phyloP scores from a whole-genome alignment of 352 stramenopile species.

The Phytophthora syringae region DNA sequence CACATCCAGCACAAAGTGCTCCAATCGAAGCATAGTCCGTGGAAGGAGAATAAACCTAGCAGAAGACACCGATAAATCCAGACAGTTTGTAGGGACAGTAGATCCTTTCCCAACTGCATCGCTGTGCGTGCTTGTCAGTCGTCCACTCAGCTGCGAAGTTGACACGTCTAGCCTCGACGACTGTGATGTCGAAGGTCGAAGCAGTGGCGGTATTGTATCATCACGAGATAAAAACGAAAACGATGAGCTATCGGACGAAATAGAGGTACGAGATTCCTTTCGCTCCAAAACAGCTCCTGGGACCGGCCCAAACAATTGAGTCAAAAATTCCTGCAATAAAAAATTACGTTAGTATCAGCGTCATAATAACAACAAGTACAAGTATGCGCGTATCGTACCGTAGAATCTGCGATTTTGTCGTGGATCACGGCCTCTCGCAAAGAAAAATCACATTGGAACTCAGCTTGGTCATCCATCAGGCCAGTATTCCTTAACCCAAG shows the following conservation, averaged over 20 bases:
- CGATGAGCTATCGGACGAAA: constrained; percentile 36
- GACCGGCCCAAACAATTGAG: constrained; percentile 45
- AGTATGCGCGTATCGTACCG: constrained; percentile 32
- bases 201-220: constrained; percentile 18
- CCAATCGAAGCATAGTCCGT: constrained; percentile 54
- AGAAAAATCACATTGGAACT: constrained; percentile 51
- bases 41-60: constrained; percentile 58
- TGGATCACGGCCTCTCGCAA: constrained; percentile 45
- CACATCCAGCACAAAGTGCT: constrained; percentile 62
- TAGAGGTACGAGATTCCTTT: constrained; percentile 30
- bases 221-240: constrained; percentile 35
- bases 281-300: constrained; percentile 33
- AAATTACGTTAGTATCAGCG: constrained; percentile 15
- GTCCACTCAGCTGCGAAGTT: constrained; percentile 41
- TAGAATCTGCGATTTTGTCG: constrained; percentile 57
- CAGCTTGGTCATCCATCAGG: constrained; percentile 6
- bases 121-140: constrained; percentile 19
- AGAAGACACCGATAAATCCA: constrained; percentile 51
- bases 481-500: constrained; percentile 17
- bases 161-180: constrained; percentile 25
- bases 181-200: constrained; percentile 23
- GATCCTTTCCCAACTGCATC: constrained; percentile 6
- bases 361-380: neutral
- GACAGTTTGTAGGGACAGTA: constrained; percentile 24
- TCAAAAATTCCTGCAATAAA: constrained; percentile 43